Base-by-base conservation (phyloP, 129 eudicot genomes). In the Tanacetum coccineum region DNA sequence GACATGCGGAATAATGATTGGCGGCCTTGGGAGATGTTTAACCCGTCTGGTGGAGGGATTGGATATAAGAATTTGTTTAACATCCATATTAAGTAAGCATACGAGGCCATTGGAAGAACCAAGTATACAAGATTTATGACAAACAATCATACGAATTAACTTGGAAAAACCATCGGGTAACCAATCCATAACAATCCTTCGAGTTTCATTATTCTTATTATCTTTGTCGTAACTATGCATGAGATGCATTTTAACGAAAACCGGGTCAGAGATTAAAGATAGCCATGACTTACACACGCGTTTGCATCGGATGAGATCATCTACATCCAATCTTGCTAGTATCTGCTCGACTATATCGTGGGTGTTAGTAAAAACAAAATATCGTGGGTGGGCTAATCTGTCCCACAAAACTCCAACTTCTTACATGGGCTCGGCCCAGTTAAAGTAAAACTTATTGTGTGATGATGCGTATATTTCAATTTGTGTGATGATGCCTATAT, bases 81-180 rank as follows among this genome's bases (percentile, higher is more conserved):
- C 3, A 21, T 20, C 9, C 12, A 26, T 11, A 2, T 32, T 20
- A 55, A 22, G 4, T 20, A 55, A 7, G 61, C 61, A 55, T 55
- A 55, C 36, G 25, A 55, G 61, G 36, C 61, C 61, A 20, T 6
- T 17, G 26, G 26, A 18, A 55, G 61, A 55, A 55, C 61, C 61
- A 4, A 47, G 52, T 4, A 47, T 47, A 46, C 0, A 46, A 46
- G 13, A 46, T 9, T 6, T 1, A 46, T 10, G 2, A 46, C 0
- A 13, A 46, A 3, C 3, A 46, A 13, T 46, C n/a, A 46, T 46
- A 13, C 13, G 9, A 4, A 7, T n/a, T n/a, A n/a, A 3, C 14
- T 1, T 0, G n/a, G 15, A 47, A 47, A 47, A 9, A 13, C 52
- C 52, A 47, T 10, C 11, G 15, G 52, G 52, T 47, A 47, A 47